Conservation (phyloP, 768 basidiomycete genomes). For the Leccinellum rugosiceps region DNA sequence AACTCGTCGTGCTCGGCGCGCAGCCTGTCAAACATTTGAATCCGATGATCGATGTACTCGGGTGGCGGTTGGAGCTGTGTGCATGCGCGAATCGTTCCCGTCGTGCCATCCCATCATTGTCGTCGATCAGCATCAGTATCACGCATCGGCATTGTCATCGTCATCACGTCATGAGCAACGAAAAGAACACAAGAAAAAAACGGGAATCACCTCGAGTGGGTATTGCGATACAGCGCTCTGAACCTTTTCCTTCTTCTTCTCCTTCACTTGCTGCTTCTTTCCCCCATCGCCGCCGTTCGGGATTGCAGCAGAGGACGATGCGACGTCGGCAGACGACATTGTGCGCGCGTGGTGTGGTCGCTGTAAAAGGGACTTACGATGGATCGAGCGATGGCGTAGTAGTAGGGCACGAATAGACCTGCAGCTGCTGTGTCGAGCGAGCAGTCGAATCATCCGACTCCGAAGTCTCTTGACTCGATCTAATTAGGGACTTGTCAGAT, state of each 20-base stretch:
- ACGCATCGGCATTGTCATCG: neutral
- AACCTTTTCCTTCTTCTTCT: slow-evolving; percentile 41
- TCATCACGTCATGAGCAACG: neutral
- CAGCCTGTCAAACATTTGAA: slow-evolving; percentile 85
- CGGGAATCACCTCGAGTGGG: slow-evolving; percentile 56
- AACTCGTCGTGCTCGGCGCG: slow-evolving; percentile 82
- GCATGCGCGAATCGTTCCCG: neutral
- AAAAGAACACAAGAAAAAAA: neutral
- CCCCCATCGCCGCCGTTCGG: slow-evolving; percentile 34
- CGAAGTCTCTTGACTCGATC: slow-evolving; percentile 24
- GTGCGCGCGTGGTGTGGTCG: slow-evolving; percentile 12
- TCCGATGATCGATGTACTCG: slow-evolving; percentile 83
- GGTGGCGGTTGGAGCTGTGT: slow-evolving; percentile 78
- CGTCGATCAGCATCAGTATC: neutral
- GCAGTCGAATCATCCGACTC: slow-evolving; percentile 33
- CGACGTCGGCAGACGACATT: slow-evolving; percentile 52
- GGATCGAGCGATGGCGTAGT: slow-evolving; percentile 10
- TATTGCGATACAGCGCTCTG: slow-evolving; percentile 38
- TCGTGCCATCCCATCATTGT: no score
- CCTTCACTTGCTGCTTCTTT: slow-evolving; percentile 42
- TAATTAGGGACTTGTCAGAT: neutral
- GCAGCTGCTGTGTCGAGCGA: slow-evolving; percentile 25
- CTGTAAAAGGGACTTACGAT: slow-evolving; percentile 4
- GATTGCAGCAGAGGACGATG: slow-evolving; percentile 53
- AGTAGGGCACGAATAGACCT: slow-evolving; percentile 25